These are phyloP conservation scores for Boletus sp. DNA, from an alignment of 768 basidiomycete species.

Conservation along the genomic window DNA sequence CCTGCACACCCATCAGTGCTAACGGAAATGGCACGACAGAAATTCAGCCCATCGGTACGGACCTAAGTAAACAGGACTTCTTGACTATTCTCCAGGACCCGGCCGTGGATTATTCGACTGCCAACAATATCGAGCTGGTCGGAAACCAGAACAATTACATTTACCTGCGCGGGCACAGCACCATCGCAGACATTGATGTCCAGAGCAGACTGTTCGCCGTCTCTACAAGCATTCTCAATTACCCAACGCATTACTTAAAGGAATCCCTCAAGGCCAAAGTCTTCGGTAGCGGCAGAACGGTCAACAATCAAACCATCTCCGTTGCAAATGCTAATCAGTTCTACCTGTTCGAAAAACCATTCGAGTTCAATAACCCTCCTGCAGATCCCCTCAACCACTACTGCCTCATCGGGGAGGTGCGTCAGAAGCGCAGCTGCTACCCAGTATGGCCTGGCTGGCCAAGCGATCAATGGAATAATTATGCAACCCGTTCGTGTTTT, in stretches of 20 bases:
- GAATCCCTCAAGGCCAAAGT: background rate
- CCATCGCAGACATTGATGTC: conserved; percentile 5
- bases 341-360: conserved; percentile 5
- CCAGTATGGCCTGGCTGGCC: conserved; percentile 5
- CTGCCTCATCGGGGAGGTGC: conserved; percentile 5
- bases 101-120: background rate
- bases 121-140: background rate
- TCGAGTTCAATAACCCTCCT: background rate
- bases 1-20: background rate
- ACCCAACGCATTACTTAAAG: background rate
- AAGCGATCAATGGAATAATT: background rate
- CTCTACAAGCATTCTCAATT: background rate
- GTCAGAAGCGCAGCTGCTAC: conserved; percentile 9
- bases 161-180: conserved; percentile 12
- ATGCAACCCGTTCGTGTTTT: conserved; percentile 1
- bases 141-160: conserved; percentile 8
- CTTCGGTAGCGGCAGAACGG: background rate
- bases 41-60: conserved; percentile 7
- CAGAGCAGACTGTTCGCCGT: conserved; percentile 3
- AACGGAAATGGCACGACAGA: background rate
- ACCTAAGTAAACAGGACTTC: background rate
- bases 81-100: conserved; percentile 1
- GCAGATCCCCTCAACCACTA: background rate
- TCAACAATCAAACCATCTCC: conserved; percentile 6
- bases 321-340: background rate